These are phyloP conservation scores for Magnaporthiopsis rhizophila DNA, from an alignment of 2,329 filamentous ascomycete species.

Conservation along the genomic window DNA sequence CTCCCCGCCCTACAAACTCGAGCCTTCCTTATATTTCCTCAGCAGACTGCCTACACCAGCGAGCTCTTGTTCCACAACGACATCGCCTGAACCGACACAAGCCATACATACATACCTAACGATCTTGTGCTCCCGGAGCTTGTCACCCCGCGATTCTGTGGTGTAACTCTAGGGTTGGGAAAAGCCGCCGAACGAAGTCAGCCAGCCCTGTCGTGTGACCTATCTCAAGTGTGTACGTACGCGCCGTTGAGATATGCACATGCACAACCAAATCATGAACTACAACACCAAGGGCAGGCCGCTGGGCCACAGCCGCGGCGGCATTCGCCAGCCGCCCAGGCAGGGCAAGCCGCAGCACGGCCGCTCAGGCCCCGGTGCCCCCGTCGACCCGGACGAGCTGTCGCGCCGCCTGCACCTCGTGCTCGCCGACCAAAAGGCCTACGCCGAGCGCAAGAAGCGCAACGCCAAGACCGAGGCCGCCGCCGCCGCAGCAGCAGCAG, in stretches of 20 bases:
- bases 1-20: background rate
- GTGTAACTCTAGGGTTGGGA: background rate
- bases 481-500: too few species aligned
- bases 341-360: constrained; percentile 5
- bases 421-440: constrained; percentile 39
- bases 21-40: background rate
- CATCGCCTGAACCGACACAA: background rate
- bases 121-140: background rate
- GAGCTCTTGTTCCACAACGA: background rate
- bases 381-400: constrained; percentile 48
- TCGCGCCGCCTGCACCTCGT: constrained; percentile 42
- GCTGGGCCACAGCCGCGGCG: background rate
- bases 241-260: background rate
- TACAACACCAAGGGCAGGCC: background rate
- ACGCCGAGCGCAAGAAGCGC: constrained; percentile 21
- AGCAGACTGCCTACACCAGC: background rate
- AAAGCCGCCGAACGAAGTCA: background rate
- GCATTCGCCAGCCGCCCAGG: background rate
- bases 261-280: background rate
- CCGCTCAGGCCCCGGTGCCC: constrained; percentile 17
- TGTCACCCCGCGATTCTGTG: background rate
- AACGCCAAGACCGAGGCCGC: background rate
- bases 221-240: too few species aligned
- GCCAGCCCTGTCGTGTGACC: background rate
- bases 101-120: background rate